Evolutionary conservation across 1,284 basidiomycete species (phyloP), one percentile per base, ranked within the genome.

Genomic region (Cystobasidium pallidum): DNA sequence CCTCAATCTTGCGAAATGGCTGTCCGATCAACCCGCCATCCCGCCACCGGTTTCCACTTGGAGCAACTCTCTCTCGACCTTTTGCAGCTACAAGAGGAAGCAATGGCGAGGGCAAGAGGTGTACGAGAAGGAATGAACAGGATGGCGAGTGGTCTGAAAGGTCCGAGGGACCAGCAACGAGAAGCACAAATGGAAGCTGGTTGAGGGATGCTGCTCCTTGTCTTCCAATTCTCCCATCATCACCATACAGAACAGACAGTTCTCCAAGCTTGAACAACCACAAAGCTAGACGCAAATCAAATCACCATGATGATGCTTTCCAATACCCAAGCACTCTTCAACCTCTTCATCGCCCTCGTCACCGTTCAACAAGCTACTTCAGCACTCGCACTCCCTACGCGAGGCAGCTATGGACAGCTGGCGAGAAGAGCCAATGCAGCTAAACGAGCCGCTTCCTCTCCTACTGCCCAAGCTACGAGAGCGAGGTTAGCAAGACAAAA

Each of bases 301-400:
- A 13, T 3, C 2, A 45, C 39, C 41, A 67, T 19, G 21, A 70
- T 61, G 52, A 70, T 70, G 67, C 41, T 61, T 36, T 61, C 67
- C n/a, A 36, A n/a, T 24, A 49, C 67, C 10, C 47, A 52, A 49
- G 28, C 52, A 49, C 68, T 71, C 61, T 49, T 71, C 61, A 71
- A 59, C 39, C 59, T 71, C 49, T 63, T 63, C 49, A 24, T 57
- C 49, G 61, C 68, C n/a, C 61, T 71, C 19, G 34, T 64, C 26
- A 43, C 55, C 19, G 51, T 71, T 10, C 68, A 71, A 57, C 64
- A 66, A 57, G 64, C 64, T 55, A 32, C 64, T 28, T 51, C 68
- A n/a, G 68, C 52, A 21, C 26, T 59, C 8, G 68, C 68, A 24
- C 52, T 71, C 7, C 68, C 68, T 21, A 64, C 68, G 3, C 24